Conservation (phyloP, 768 basidiomycete species). For the Amanita jacksonii region DNA sequence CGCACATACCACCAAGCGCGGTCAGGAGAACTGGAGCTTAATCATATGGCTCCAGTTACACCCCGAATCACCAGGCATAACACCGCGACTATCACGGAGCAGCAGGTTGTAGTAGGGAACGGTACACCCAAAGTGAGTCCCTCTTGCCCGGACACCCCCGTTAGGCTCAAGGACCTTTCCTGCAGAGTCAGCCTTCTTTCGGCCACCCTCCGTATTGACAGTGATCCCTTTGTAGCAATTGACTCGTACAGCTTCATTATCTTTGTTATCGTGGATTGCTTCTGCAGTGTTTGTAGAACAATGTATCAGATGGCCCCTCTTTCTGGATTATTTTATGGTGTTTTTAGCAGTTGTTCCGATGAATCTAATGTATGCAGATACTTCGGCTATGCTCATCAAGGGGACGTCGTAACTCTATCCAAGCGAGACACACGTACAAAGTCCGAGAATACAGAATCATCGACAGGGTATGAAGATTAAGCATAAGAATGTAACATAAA, state of each 20-base stretch:
- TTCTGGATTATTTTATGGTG: constrained; percentile 4
- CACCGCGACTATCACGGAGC: constrained; percentile 23
- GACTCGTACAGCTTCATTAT: not conserved
- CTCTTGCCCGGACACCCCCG: not conserved
- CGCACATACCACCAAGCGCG: constrained; percentile 34
- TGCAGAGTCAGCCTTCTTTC: not conserved
- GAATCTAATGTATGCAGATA: not conserved
- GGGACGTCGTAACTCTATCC: not conserved
- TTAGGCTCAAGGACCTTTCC: not conserved
- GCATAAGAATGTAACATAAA: constrained; percentile 7
- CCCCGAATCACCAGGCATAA: constrained; percentile 24
- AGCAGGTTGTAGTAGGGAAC: constrained; percentile 14
- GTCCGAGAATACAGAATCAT: not conserved
- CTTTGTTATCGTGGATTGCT: not conserved
- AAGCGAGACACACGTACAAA: not conserved
- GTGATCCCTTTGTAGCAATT: not conserved
- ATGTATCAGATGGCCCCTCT: constrained; percentile 5
- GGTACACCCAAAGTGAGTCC: constrained; percentile 19
- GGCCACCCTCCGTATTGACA: too few species aligned
- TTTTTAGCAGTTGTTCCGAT: constrained; percentile 2
- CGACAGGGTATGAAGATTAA: constrained; percentile 6
- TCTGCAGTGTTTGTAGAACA: not conserved
- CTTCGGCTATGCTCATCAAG: not conserved
- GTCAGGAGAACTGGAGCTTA: constrained; percentile 34
- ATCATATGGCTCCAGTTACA: constrained; percentile 35